Base-by-base conservation (phyloP, 2,329 filamentous ascomycete genomes). In the Penicillium freii region DNA sequence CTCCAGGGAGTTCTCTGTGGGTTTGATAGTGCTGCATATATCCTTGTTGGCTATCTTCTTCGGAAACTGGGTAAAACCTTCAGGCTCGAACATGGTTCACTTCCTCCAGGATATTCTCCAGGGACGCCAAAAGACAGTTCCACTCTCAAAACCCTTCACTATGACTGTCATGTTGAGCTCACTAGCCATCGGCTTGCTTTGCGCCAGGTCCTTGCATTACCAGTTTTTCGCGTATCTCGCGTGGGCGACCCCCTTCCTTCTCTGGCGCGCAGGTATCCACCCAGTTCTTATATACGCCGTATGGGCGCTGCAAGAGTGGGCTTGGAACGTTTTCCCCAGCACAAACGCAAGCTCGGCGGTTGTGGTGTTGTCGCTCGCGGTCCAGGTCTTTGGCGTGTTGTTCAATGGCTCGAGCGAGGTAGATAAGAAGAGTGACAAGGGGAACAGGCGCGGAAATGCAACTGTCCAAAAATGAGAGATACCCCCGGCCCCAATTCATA, bases 241-340 rank as follows among this genome's bases (percentile, higher is more conserved):
- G 29, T 97, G 92, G 92, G 84, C 89, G 15, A 91, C 90, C 7
- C 92, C 92, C 0, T 95, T 90, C 72, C 80, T 97, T 61, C 82
- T 96, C 51, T 97, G 92, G 91, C 85, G 85, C 68, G 85, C 87
- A 54, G 87, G 87, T 1, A 78, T 87, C 59, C 86, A 88, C 66
- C 87, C 89, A 0, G 70, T 88, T 11, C 68, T 88, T 33, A 84
- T 91, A 64, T 87, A 87, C 68, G 77, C 76, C 4, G 75, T 92
- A 10, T 96, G 90, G 89, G 82, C 80, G 3, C 80, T 84, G 58
- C 92, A 97, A 75, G 92, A 97, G 74, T 92, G 89, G 87, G 91
- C 90, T 13, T 97, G 92, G 92, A 96, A 97, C 66, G 86, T 92
- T 10, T 97, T 89, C 71, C 92, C 92, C n/a, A 96, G 91, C 71